Percentiles rank a stretch among this genome's conserved stretches.
Evolutionary conservation across 1,284 basidiomycete genomes (phyloP).

Genomic region (Pseudozyma thailandica): DNA sequence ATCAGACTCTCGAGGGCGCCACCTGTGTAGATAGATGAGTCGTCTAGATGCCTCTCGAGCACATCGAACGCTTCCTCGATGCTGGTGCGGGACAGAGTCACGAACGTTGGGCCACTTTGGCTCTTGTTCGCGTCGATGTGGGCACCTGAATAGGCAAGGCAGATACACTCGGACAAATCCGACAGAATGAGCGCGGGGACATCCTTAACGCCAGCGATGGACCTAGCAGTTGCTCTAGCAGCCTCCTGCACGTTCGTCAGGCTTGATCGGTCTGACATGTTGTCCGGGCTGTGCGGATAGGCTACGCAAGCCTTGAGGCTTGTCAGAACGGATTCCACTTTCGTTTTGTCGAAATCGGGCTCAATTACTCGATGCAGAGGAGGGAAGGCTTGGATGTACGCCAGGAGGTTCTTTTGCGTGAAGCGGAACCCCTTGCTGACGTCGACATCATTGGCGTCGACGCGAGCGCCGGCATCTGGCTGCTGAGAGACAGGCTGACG

Average conservation of each 20-base stretch:
- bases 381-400: conserved; percentile 78
- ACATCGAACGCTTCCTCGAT: conserved; percentile 84
- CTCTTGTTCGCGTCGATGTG: neutral
- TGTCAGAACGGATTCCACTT: conserved; percentile 76
- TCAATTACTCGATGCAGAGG: conserved; percentile 60
- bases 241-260: conserved; percentile 82
- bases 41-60: conserved; percentile 69
- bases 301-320: conserved; percentile 84
- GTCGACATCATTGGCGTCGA: neutral
- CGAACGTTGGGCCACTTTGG: conserved; percentile 79
- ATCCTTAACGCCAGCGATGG: conserved; percentile 72
- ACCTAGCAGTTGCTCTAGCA: conserved; percentile 78
- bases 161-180: conserved; percentile 85
- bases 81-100: conserved; percentile 84
- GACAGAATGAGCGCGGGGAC: conserved; percentile 79
- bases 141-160: conserved; percentile 76
- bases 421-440: conserved; percentile 71
- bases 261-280: conserved; percentile 83
- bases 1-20: conserved; percentile 84
- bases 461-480: neutral
- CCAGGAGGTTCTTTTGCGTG: conserved; percentile 87
- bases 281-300: conserved; percentile 84
- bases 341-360: conserved; percentile 70
- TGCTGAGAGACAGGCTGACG: conserved; percentile 8
- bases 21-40: conserved; percentile 77